A percentile compares a stretch with the other conserved stretches of the same genome.
phyloP scores from a whole-genome alignment of 495 filamentous ascomycete genomes.

The Cairneyella variabilis region DNA sequence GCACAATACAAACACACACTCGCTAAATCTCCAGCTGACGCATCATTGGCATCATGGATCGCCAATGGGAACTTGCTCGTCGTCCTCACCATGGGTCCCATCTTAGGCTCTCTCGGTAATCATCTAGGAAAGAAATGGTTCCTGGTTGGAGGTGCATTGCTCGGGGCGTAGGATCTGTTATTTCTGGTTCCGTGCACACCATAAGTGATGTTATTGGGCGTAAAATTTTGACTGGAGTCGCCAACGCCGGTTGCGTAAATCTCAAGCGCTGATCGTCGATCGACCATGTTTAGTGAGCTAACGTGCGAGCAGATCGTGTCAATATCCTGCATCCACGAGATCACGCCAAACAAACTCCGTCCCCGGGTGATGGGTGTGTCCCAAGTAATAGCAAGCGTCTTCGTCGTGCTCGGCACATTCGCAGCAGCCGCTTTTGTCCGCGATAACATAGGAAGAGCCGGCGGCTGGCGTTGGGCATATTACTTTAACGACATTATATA shows the following conservation, averaged over 20 bases:
- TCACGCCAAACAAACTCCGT: slow-evolving; percentile 13
- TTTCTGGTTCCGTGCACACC: slow-evolving; percentile 13
- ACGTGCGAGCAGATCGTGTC: slow-evolving; percentile 8
- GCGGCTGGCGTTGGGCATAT: slow-evolving; percentile 19
- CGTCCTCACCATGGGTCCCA: slow-evolving; percentile 14
- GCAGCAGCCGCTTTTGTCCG: slow-evolving; percentile 17
- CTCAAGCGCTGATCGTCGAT: background rate
- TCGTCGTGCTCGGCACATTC: slow-evolving; percentile 17
- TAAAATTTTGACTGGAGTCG: slow-evolving; percentile 16
- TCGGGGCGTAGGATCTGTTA: slow-evolving; percentile 6
- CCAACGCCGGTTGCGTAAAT: slow-evolving; percentile 17
- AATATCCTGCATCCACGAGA: slow-evolving; percentile 20
- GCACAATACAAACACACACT: background rate
- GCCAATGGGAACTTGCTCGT: slow-evolving; percentile 18
- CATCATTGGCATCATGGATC: slow-evolving; percentile 15
- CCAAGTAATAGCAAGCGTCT: slow-evolving; percentile 14
- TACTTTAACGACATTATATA: slow-evolving; percentile 21
- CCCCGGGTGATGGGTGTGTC: slow-evolving; percentile 15
- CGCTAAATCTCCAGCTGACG: slow-evolving; percentile 11
- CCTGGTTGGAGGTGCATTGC: slow-evolving; percentile 10
- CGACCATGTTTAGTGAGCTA: background rate
- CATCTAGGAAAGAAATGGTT: slow-evolving; percentile 21
- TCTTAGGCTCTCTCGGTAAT: slow-evolving; percentile 16
- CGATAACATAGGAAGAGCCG: slow-evolving; percentile 12
- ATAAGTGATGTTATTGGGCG: slow-evolving; percentile 12